These are phyloP conservation scores for Plasmodium blacklocki DNA, from an alignment of 169 alveolate species.

Conservation along the genomic window DNA sequence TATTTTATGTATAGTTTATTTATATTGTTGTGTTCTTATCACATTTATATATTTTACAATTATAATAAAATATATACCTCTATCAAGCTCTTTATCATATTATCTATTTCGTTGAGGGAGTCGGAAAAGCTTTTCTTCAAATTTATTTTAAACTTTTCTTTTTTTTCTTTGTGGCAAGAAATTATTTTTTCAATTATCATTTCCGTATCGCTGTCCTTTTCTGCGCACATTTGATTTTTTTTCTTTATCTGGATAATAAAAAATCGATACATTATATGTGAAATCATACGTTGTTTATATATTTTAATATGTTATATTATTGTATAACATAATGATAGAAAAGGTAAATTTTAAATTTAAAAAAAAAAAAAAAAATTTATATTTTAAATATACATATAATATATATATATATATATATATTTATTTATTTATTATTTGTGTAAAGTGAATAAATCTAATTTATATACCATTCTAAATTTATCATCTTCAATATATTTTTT, in stretches of 20 bases:
- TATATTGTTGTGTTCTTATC: not conserved
- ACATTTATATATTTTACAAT: not conserved
- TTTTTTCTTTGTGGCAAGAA: slow-evolving; percentile 64
- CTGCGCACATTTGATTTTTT: not conserved
- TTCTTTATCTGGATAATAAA: slow-evolving; percentile 6
- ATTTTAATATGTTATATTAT: not conserved
- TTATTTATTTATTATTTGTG: slow-evolving; percentile 18
- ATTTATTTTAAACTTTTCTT: slow-evolving; percentile 42
- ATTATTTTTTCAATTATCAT: slow-evolving; percentile 61
- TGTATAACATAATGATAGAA: not conserved
- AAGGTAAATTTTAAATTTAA: not conserved
- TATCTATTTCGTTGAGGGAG: slow-evolving; percentile 56
- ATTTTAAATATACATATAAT: not conserved
- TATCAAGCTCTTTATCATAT: slow-evolving; percentile 33
- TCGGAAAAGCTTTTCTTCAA: slow-evolving; percentile 39
- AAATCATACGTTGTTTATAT: not conserved
- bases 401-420: not conserved
- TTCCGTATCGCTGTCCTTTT: slow-evolving; percentile 67
- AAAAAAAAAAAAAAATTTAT: not conserved
- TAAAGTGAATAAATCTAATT: slow-evolving; percentile 13
- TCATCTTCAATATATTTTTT: slow-evolving; percentile 3
- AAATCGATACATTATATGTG: not conserved
- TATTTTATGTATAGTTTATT: too few species aligned
- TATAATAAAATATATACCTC: slow-evolving; percentile 19
- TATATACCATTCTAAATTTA: slow-evolving; percentile 16